Evolutionary conservation across 2,329 filamentous ascomycete genomes (phyloP), one percentile per base, ranked within the genome.

Genomic region (Zymoseptoria crescenta): DNA sequence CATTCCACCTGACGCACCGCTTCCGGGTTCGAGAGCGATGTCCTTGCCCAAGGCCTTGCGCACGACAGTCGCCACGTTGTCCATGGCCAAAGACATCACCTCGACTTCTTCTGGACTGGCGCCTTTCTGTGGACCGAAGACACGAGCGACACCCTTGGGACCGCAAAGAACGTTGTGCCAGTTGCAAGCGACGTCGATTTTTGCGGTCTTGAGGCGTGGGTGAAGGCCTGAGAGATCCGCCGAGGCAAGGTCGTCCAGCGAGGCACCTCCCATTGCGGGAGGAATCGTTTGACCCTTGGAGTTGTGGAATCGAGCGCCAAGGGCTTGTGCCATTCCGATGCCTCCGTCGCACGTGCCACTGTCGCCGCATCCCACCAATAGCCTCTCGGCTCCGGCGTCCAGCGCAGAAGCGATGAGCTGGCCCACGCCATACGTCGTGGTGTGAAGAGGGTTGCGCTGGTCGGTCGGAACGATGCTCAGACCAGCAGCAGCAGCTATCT

Each of bases 331-430:
- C 79, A 82, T 81, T 13, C 80, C 80, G 0, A 77, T 76, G 13
- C 80, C 80, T 6, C 78, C 80, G 59, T 82, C 80, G 45, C 78
- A 80, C 4, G 79, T 82, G 4, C 79, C 80, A 2, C 80, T 82
- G 64, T 82, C 80, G 41, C 80, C 80, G 63, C 80, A 82, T 0
- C 80, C 80, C 21, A 82, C 68, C 7, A 82, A 70, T 52, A 82
- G 78, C 7, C 74, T 74, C 8, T 70, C 70, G 8, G 73, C 77
- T 1, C 79, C 79, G 54, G 73, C 71, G 56, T 79, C 75, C 3
- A 82, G 67, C 2, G 79, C 79, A 10, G 75, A 74, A 2, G 69
- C 64, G 13, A 82, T 75, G 8, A 81, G 70, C 62, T 82, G 71
- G 1, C 80, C 80, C 3, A 82, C 79, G 0, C 80, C 80, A 65